Evolutionary conservation across 2,329 filamentous ascomycete genomes (phyloP), one percentile per base, ranked within the genome.

Genomic region (Polychaeton citri): DNA sequence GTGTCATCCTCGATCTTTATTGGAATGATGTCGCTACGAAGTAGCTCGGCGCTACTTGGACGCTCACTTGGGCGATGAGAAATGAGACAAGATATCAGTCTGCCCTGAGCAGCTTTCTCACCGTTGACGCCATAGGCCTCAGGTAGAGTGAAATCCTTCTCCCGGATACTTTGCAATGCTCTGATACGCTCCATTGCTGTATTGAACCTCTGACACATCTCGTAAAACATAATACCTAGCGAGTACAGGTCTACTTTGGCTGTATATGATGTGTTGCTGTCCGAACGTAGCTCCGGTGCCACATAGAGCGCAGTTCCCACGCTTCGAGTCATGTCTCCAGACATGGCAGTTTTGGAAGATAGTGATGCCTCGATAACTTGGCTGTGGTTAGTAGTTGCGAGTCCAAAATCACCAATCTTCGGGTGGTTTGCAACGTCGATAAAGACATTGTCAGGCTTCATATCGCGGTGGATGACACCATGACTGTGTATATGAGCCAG

Each of bases 161-260:
- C 70, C 32, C 84, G 73, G 30, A 95, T 68, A 37, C 71, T 65
- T 35, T 79, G 71, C 19, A 95, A 66, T 3, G 87, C 68, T 28
- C 69, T 62, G 41, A 72, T 70, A 28, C 76, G 65, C 50, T 80
- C 76, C 71, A 78, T 79, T 2, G 63, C 66, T 1, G 76, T 79
- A 13, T 63, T 63, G 31, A 79, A 59, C 3, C 69, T 62, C 45
- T 74, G 67, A 51, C 82, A 92, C 90, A 98, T 98, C 59, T 98
- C 90, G 47, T 95, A 96, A 62, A 98, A 93, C 38, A 98, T 96
- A 43, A 98, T 82, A 0, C 90, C 90, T 30, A 98, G 68, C 0
- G 88, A 95, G 55, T 90, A 98, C 88, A 98, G 96, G 71, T 98
- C 90, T 1, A 96, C 87, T 58, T 95, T 96, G 38, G 84, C 79